These are phyloP conservation scores for Coprinopsis cinerea DNA, from an alignment of 768 basidiomycete genomes.

Conservation along the genomic window DNA sequence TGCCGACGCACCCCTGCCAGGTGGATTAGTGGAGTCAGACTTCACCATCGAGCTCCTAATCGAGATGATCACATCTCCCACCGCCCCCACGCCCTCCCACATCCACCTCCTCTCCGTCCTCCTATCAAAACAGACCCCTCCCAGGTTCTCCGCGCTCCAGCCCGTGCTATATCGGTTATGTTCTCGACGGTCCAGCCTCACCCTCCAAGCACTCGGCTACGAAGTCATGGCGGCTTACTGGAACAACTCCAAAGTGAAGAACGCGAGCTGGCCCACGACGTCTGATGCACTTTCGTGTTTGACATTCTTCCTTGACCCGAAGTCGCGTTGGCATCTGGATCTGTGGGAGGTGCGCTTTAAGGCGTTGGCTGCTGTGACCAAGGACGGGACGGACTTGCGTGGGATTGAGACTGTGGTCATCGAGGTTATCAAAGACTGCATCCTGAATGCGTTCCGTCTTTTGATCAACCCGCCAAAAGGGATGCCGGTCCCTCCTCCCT, in stretches of 20 bases:
- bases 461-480: constrained; percentile 27
- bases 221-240: constrained; percentile 69
- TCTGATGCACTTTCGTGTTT: constrained; percentile 61
- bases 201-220: constrained; percentile 62
- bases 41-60: constrained; percentile 36
- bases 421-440: constrained; percentile 56
- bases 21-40: constrained; percentile 1
- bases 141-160: constrained; percentile 42
- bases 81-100: constrained; percentile 60
- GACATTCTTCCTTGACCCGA: constrained; percentile 48
- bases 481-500: constrained; percentile 30
- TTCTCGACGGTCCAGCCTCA: constrained; percentile 40
- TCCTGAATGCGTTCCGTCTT: constrained; percentile 57
- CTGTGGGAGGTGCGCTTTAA: constrained; percentile 68
- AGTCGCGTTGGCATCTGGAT: constrained; percentile 53
- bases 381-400: constrained; percentile 50
- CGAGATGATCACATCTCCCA: constrained; percentile 42
- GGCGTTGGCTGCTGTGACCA: constrained; percentile 60
- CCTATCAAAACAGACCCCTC: constrained; percentile 46
- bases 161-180: constrained; percentile 64
- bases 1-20: neutral
- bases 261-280: constrained; percentile 39
- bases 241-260: constrained; percentile 39
- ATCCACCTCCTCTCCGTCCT: constrained; percentile 54
- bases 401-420: constrained; percentile 61